A percentile compares a stretch with the other conserved stretches of the same genome.
Evolutionary conservation across 2,329 filamentous ascomycete species (phyloP).

Genomic region (Teratosphaeria zuluensis): DNA sequence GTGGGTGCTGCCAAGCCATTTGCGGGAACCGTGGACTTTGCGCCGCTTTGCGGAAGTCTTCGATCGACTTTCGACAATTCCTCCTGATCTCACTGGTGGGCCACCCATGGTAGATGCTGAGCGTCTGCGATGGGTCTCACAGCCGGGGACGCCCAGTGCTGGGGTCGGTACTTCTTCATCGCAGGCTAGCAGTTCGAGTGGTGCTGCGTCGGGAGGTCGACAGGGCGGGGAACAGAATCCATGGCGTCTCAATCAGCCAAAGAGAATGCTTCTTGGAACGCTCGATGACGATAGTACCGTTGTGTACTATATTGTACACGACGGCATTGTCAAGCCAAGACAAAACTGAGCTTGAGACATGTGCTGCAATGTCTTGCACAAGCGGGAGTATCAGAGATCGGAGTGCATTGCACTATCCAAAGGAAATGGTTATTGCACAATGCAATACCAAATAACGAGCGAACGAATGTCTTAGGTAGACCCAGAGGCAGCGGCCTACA

Average conservation of each 20-base stretch:
- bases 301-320: conserved; percentile 75
- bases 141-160: not conserved
- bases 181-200: not conserved
- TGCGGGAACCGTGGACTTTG: conserved; percentile 64
- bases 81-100: conserved; percentile 25
- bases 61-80: conserved; percentile 42
- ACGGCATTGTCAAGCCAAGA: conserved; percentile 76
- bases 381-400: not conserved
- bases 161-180: not conserved
- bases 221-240: conserved; percentile 13
- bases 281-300: conserved; percentile 73
- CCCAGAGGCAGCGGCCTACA: not conserved
- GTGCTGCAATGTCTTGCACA: not conserved
- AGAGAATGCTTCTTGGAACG: conserved; percentile 64
- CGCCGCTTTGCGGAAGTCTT: conserved; percentile 59
- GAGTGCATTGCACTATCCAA: not conserved
- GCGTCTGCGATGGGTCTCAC: not conserved
- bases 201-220: not conserved
- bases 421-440: not conserved
- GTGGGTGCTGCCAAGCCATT: conserved; percentile 67
- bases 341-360: conserved; percentile 52
- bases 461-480: not conserved
- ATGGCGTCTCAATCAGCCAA: conserved; percentile 38
- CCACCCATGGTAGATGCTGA: conserved; percentile 1
- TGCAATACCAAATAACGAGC: not conserved